Evolutionary conservation across 2,329 filamentous ascomycete genomes (phyloP).

Genomic region (Penicillium sp.): DNA sequence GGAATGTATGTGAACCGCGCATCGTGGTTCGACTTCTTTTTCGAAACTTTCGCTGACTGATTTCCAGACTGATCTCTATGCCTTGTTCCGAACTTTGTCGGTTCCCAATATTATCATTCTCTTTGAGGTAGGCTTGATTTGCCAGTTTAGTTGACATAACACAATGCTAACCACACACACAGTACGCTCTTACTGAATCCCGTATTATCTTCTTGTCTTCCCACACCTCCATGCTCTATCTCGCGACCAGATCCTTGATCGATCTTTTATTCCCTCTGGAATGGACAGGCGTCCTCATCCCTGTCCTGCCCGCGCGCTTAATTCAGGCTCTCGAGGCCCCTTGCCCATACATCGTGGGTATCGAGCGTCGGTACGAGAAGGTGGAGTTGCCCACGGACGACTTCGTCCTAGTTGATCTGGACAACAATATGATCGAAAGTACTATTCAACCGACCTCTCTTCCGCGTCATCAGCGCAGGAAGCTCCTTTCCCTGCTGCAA

Average conservation of each 20-base stretch:
- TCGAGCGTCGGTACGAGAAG: constrained; percentile 76
- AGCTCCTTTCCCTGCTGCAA: constrained; percentile 83
- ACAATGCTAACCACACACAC: constrained; percentile 2
- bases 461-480: constrained; percentile 84
- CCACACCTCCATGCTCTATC: constrained; percentile 92
- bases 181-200: constrained; percentile 84
- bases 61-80: constrained; percentile 74
- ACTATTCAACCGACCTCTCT: constrained; percentile 73
- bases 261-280: constrained; percentile 85
- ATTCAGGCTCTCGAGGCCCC: constrained; percentile 90
- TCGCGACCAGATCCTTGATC: constrained; percentile 82
- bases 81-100: constrained; percentile 83
- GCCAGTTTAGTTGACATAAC: background rate
- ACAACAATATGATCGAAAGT: constrained; percentile 85
- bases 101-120: constrained; percentile 89
- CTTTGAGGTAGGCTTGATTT: constrained; percentile 59
- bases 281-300: constrained; percentile 94
- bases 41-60: constrained; percentile 10
- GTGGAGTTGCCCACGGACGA: constrained; percentile 79
- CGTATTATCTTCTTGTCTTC: constrained; percentile 95
- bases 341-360: constrained; percentile 94
- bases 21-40: background rate
- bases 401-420: constrained; percentile 90
- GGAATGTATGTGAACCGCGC: constrained; percentile 53
- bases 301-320: constrained; percentile 80